Evolutionary conservation across 2,329 filamentous ascomycete genomes (phyloP).

Genomic region (Podosphaera xanthii): DNA sequence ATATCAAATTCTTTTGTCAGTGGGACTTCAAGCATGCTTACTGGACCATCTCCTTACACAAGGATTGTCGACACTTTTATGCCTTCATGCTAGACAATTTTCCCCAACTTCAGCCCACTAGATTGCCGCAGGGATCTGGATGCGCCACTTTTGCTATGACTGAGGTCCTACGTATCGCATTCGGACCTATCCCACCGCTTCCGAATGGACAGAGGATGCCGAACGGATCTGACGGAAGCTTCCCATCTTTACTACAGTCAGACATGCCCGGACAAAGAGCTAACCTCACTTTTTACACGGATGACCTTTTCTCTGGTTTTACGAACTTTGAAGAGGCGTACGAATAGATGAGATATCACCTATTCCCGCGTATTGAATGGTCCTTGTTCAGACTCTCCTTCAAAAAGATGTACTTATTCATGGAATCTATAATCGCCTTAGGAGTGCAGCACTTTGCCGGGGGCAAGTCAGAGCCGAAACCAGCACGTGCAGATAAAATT

Average conservation of each 20-base stretch:
- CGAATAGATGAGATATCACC: background rate
- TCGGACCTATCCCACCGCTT: background rate
- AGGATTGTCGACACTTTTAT: too few species aligned
- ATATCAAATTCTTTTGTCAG: too few species aligned
- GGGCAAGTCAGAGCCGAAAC: too few species aligned
- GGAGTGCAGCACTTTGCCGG: too few species aligned
- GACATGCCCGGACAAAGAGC: background rate
- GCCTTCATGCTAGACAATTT: too few species aligned
- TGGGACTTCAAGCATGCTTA: too few species aligned
- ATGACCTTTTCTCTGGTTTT: background rate
- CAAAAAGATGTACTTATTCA: too few species aligned
- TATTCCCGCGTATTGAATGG: background rate
- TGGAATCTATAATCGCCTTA: too few species aligned
- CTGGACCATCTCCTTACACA: too few species aligned
- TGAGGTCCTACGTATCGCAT: background rate
- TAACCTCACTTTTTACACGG: background rate
- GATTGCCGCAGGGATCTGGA: background rate
- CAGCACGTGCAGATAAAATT: too few species aligned
- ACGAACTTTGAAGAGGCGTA: background rate
- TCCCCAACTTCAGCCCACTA: too few species aligned
- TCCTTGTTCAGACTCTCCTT: background rate
- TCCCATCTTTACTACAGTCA: background rate
- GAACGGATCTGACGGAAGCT: background rate
- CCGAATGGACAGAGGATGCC: background rate
- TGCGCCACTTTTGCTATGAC: background rate